Percentiles rank a stretch among this genome's conserved stretches.
Conservation (phyloP, 2,329 filamentous ascomycete species). For the Akanthomyces muscarius region DNA sequence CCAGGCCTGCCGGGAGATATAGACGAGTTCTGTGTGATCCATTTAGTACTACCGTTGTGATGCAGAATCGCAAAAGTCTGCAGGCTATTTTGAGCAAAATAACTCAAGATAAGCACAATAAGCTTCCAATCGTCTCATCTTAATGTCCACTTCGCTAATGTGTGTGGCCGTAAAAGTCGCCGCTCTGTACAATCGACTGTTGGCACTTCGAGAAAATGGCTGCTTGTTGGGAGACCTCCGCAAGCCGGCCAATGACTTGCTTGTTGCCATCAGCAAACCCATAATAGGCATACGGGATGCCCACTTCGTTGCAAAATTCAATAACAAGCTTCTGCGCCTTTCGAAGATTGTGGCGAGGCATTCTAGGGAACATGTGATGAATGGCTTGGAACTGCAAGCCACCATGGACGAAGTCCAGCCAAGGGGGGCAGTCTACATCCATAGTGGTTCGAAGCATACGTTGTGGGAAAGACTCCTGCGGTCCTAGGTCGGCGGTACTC, state of each 20-base stretch:
- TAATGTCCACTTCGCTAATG: neutral
- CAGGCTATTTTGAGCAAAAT: neutral
- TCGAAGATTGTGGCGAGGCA: slow-evolving; percentile 81
- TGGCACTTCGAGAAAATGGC: slow-evolving; percentile 74
- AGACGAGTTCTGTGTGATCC: neutral
- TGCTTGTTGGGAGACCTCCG: slow-evolving; percentile 76
- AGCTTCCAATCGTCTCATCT: neutral
- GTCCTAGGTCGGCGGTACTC: slow-evolving; percentile 82
- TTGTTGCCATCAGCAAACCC: slow-evolving; percentile 82
- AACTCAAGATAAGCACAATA: neutral
- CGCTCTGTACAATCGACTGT: slow-evolving; percentile 39
- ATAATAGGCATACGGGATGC: slow-evolving; percentile 80
- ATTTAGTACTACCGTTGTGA: neutral
- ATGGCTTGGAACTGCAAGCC: slow-evolving; percentile 87
- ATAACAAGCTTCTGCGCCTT: slow-evolving; percentile 69
- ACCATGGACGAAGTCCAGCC: slow-evolving; percentile 87
- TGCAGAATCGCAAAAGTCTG: neutral
- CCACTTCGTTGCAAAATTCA: slow-evolving; percentile 77
- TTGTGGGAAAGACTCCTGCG: slow-evolving; percentile 81
- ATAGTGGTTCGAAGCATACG: slow-evolving; percentile 90
- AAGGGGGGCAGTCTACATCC: slow-evolving; percentile 83
- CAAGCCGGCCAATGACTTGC: slow-evolving; percentile 70
- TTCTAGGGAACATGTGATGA: slow-evolving; percentile 78
- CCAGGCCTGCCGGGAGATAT: neutral
- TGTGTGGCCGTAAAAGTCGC: slow-evolving; percentile 21